Percentiles rank a stretch among this genome's conserved stretches.
Evolutionary conservation across 768 basidiomycete species (phyloP).

Genomic region (Amanita pallidorosea): DNA sequence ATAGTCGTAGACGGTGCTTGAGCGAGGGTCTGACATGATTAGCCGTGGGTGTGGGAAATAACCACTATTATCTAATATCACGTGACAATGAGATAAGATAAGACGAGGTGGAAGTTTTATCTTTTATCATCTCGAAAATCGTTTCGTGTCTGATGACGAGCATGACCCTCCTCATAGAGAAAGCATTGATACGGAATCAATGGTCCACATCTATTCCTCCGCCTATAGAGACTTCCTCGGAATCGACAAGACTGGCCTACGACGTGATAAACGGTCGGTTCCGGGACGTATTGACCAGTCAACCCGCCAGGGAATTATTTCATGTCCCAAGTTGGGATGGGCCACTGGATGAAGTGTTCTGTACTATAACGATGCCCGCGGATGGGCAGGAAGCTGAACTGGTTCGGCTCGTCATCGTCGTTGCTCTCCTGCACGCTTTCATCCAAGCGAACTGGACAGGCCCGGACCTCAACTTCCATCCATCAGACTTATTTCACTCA

Average conservation of each 20-base stretch:
- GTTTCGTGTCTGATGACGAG: not conserved
- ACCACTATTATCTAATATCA: not conserved
- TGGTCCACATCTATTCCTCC: conserved; percentile 21
- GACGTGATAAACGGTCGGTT: conserved; percentile 52
- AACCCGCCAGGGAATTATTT: conserved; percentile 30
- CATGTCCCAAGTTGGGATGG: conserved; percentile 7
- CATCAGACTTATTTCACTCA: conserved; percentile 27
- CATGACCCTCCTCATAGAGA: conserved; percentile 28
- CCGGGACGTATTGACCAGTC: conserved; percentile 36
- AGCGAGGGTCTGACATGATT: conserved; percentile 18
- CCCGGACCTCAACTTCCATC: conserved; percentile 60
- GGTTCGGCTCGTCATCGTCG: conserved; percentile 49
- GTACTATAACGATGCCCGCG: not conserved
- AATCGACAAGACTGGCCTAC: conserved; percentile 30
- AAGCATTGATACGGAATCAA: conserved; percentile 42
- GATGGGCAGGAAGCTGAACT: conserved; percentile 27
- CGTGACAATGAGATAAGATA: not conserved
- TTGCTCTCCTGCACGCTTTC: conserved; percentile 83
- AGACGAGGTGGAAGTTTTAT: not conserved
- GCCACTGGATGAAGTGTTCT: not conserved
- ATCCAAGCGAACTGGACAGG: conserved; percentile 96
- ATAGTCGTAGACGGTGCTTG: conserved; percentile 54
- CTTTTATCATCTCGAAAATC: not conserved
- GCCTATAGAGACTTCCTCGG: conserved; percentile 8
- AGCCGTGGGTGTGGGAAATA: not conserved